phyloP scores from a whole-genome alignment of 495 filamentous ascomycete genomes.

The Xylaria scruposa region DNA sequence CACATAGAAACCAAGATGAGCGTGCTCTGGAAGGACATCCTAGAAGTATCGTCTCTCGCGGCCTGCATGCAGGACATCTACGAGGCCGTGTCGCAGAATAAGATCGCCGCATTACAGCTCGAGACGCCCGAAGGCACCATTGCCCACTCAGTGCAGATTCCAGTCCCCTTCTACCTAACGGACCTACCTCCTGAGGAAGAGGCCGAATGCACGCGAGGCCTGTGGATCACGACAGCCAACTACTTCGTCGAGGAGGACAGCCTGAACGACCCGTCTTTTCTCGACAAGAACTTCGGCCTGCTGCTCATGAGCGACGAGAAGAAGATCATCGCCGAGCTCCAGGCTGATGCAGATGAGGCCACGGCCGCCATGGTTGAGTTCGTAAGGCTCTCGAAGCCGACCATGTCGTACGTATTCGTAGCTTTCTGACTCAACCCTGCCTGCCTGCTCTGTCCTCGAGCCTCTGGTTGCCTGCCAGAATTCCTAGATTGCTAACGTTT shows the following conservation, averaged over 20 bases:
- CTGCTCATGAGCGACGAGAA: constrained; percentile 85
- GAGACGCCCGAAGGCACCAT: constrained; percentile 55
- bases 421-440: too few species aligned
- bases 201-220: constrained; percentile 53
- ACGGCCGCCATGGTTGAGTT: constrained; percentile 80
- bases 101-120: constrained; percentile 69
- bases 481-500: not conserved
- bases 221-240: constrained; percentile 87
- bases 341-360: constrained; percentile 73
- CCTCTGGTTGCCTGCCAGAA: constrained; percentile 22
- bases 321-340: constrained; percentile 81
- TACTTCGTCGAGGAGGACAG: constrained; percentile 72
- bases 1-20: constrained; percentile 59
- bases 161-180: constrained; percentile 75
- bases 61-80: constrained; percentile 82
- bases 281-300: constrained; percentile 85
- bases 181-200: constrained; percentile 71
- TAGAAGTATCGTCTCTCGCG: constrained; percentile 78
- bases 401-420: constrained; percentile 64
- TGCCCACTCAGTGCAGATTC: constrained; percentile 84
- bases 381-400: constrained; percentile 82
- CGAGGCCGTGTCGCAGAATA: constrained; percentile 78
- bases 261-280: constrained; percentile 62
- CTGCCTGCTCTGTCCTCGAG: too few species aligned
- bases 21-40: constrained; percentile 70